These are phyloP conservation scores for Kwoniella europaea DNA, from an alignment of 768 basidiomycete species.

Conservation along the genomic window DNA sequence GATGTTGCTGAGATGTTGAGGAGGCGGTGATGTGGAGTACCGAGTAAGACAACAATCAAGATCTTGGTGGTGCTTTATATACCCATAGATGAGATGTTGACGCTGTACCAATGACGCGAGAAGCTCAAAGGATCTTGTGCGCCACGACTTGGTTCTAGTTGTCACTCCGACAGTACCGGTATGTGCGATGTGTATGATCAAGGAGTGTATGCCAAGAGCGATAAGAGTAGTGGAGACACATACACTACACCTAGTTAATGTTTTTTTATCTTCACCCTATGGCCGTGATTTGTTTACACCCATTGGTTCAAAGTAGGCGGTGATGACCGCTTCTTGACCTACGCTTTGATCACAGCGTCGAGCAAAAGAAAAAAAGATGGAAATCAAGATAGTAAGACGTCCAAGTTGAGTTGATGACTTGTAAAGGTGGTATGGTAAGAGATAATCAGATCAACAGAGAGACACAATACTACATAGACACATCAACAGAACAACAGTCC, in stretches of 20 bases:
- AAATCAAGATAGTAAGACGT: neutral
- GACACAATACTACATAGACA: no score
- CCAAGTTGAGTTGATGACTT: no score
- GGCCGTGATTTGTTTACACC: neutral
- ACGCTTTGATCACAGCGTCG: neutral
- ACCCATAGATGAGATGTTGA: neutral
- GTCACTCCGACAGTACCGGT: neutral
- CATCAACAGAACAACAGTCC: no score
- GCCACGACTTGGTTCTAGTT: neutral
- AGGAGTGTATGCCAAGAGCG: no score
- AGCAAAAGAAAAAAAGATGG: slow-evolving; percentile 2
- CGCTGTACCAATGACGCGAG: neutral
- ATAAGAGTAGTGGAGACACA: no score
- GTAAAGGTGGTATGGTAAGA: no score
- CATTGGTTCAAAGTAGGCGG: neutral
- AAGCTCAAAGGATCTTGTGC: neutral
- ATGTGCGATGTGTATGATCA: no score
- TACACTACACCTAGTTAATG: no score
- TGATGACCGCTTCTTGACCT: neutral
- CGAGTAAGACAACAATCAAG: no score
- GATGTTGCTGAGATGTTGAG: neutral
- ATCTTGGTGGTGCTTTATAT: neutral
- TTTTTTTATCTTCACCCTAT: neutral
- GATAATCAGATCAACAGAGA: no score
- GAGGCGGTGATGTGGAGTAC: no score